Conservation (phyloP, 2,329 filamentous ascomycete genomes). For the Calonectria henricotiae region DNA sequence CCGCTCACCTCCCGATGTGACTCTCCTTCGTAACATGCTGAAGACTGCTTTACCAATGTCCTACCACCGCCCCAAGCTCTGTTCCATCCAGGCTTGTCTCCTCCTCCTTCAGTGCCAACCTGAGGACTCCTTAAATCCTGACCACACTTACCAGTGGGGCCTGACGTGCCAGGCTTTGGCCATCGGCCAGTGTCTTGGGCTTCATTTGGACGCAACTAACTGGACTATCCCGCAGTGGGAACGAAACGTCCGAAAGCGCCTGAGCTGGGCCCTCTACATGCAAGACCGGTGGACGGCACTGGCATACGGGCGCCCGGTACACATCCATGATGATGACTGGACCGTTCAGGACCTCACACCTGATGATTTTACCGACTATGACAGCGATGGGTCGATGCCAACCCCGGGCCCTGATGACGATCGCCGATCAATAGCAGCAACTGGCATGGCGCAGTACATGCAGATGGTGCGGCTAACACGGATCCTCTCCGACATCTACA, state of each 20-base stretch:
- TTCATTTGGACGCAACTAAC: conserved; percentile 70
- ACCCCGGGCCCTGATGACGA: conserved; percentile 50
- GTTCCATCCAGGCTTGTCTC: conserved; percentile 53
- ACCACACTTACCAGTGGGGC: conserved; percentile 56
- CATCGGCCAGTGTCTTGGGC: conserved; percentile 68
- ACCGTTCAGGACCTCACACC: conserved; percentile 50
- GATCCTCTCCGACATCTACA: conserved; percentile 65
- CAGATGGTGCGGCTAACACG: conserved; percentile 65
- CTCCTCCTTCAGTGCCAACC: conserved; percentile 53
- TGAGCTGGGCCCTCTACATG: conserved; percentile 75
- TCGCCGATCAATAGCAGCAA: conserved; percentile 56
- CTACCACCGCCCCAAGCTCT: conserved; percentile 54
- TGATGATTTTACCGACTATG: conserved; percentile 57
- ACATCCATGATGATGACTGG: conserved; percentile 56
- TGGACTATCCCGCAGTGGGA: conserved; percentile 75
- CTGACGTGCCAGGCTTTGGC: conserved; percentile 66
- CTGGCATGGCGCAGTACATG: conserved; percentile 62
- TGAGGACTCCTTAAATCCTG: conserved; percentile 57
- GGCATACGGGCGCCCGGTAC: conserved; percentile 52
- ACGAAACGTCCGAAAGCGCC: conserved; percentile 69
- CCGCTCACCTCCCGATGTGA: conserved; percentile 49
- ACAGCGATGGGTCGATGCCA: conserved; percentile 39
- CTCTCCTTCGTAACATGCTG: conserved; percentile 48
- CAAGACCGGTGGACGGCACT: conserved; percentile 71
- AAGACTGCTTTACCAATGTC: conserved; percentile 51